Conservation (phyloP, 2,329 filamentous ascomycete species). For the Acrocalymma vagum region DNA sequence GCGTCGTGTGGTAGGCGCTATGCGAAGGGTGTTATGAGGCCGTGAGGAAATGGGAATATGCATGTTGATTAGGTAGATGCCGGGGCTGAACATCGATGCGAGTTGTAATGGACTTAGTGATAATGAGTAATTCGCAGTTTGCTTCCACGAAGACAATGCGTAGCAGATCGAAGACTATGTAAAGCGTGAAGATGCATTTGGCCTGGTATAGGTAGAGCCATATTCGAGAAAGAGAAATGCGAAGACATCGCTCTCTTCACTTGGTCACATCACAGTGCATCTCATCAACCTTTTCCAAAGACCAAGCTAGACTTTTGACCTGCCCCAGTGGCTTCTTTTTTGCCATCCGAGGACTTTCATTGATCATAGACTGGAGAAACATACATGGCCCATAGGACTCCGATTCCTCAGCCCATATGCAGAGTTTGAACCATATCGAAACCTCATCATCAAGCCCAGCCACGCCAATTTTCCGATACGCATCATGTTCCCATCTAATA, state of each 20-base stretch:
- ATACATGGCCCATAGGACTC: slow-evolving; percentile 51
- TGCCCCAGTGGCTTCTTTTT: slow-evolving; percentile 45
- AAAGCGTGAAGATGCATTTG: no score
- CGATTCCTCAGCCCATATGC: slow-evolving; percentile 50
- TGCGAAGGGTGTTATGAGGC: slow-evolving; percentile 1
- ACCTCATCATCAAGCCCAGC: slow-evolving; percentile 38
- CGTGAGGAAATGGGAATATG: not conserved
- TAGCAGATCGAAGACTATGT: no score
- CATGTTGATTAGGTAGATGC: not conserved
- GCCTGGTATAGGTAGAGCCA: no score
- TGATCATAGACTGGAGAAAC: slow-evolving; percentile 51
- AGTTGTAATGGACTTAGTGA: no score
- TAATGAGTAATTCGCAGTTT: no score
- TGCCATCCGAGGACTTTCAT: slow-evolving; percentile 49
- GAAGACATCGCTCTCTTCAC: no score
- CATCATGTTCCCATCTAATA: slow-evolving; percentile 39
- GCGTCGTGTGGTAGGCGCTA: not conserved
- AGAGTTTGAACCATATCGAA: slow-evolving; percentile 47
- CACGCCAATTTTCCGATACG: slow-evolving; percentile 33
- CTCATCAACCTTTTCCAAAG: no score
- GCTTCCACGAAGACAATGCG: no score
- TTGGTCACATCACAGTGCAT: no score
- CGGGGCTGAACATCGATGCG: no score
- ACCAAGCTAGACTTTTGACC: slow-evolving; percentile 43
- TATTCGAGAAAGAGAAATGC: no score